Conservation (phyloP, 306 rosid species). For the Gastrolobium bilobum region DNA sequence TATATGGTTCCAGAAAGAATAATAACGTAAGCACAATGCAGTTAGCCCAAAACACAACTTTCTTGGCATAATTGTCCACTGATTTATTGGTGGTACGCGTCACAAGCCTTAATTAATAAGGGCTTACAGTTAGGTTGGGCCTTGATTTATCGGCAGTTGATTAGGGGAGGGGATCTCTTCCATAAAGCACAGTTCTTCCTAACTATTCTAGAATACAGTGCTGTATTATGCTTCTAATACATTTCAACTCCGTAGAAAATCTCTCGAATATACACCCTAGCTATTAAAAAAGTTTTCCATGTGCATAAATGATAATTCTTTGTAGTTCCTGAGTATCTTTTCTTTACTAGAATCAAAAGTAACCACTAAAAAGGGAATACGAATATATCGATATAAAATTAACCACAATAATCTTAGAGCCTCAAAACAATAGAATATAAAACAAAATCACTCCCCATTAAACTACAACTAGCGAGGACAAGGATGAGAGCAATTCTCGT, state of each 20-base stretch:
- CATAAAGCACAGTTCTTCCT: background rate
- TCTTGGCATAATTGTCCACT: too few relatives aligned
- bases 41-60: too few relatives aligned
- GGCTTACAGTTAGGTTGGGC: too few relatives aligned
- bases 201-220: background rate
- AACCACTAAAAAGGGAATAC: background rate
- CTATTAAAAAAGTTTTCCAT: too few relatives aligned
- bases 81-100: too few relatives aligned
- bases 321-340: background rate
- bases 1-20: too few relatives aligned
- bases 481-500: too few relatives aligned
- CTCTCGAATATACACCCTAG: conserved; percentile 6
- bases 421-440: background rate
- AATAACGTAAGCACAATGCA: too few relatives aligned
- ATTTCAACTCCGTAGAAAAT: background rate
- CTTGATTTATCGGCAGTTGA: too few relatives aligned
- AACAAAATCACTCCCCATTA: too few relatives aligned
- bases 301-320: conserved; percentile 1
- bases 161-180: background rate
- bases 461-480: too few relatives aligned
- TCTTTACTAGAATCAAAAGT: background rate
- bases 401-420: conserved; percentile 4
- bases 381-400: background rate
- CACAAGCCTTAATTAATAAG: too few relatives aligned
- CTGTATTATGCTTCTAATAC: background rate